A percentile compares a stretch with the other conserved stretches of the same genome.
phyloP scores from a whole-genome alignment of 305 asterid species.

The Fraxinus floribunda region DNA sequence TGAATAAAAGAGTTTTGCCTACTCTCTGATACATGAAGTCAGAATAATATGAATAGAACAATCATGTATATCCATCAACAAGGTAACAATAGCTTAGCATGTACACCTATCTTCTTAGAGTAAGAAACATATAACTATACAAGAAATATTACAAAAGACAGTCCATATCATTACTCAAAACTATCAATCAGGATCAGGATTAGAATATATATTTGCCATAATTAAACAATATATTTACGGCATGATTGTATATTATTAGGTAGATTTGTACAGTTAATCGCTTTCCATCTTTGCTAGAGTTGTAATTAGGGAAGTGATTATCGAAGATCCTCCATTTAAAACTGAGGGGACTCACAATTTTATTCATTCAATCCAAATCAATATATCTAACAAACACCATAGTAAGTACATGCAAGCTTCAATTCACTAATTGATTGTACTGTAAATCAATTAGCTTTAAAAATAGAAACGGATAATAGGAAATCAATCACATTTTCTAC shows the following conservation, averaged over 20 bases:
- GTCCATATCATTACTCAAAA: not conserved
- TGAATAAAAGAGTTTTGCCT: not conserved
- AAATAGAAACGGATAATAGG: not conserved
- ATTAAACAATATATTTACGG: not conserved
- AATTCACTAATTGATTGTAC: not conserved
- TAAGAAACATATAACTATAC: not conserved
- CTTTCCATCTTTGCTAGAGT: not conserved
- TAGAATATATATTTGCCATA: not conserved
- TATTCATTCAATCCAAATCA: no score
- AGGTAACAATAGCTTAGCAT: not conserved
- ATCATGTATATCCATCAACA: not conserved
- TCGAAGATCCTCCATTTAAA: no score
- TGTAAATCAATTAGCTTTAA: not conserved
- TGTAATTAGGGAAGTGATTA: no score
- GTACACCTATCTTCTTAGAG: not conserved
- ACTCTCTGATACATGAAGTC: not conserved
- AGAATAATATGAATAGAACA: not conserved
- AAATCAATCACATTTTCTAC: not conserved
- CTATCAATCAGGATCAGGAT: not conserved
- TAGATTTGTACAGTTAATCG: not conserved
- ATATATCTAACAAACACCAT: not conserved
- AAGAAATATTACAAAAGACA: not conserved
- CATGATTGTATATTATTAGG: not conserved
- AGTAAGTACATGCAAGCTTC: not conserved
- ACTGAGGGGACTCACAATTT: no score